Percentiles rank a stretch among this genome's conserved stretches.
Conservation (phyloP, 371 early-diverging fungal genomes). For the Massospora cicadina region DNA sequence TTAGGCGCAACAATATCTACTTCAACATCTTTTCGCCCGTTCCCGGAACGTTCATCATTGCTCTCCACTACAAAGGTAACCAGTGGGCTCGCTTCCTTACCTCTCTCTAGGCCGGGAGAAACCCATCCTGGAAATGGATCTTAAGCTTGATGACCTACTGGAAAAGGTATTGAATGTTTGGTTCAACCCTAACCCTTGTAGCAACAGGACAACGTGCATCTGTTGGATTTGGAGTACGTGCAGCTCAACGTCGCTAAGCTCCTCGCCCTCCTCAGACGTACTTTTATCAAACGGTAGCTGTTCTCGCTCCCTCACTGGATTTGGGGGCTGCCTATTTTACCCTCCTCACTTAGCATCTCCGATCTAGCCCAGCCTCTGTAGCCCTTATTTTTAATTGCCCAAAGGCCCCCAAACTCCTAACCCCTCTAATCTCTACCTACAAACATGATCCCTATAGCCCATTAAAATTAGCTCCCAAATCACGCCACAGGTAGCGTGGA, state of each 20-base stretch:
- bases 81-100: constrained; percentile 3
- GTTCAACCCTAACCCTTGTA: constrained; percentile 16
- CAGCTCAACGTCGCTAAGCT: constrained; percentile 44
- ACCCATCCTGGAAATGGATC: constrained; percentile 87
- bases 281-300: constrained; percentile 25
- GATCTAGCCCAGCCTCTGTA: not conserved
- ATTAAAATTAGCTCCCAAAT: not conserved
- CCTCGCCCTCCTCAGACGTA: constrained; percentile 32
- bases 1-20: constrained; percentile 66
- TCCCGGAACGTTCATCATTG: constrained; percentile 76
- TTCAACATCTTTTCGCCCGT: constrained; percentile 74
- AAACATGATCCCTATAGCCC: not conserved
- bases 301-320: not conserved
- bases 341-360: not conserved
- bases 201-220: constrained; percentile 78
- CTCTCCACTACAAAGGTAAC: constrained; percentile 64
- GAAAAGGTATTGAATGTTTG: constrained; percentile 41
- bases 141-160: constrained; percentile 82
- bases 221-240: constrained; percentile 84
- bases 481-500: not conserved
- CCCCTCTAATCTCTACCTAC: not conserved
- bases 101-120: constrained; percentile 40
- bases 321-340: not conserved
- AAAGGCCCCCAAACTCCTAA: not conserved
- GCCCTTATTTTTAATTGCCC: not conserved